Evolutionary conservation across 176 grass and related monocot genomes (phyloP).

Genomic region (sorghum (Sorghum bicolor)): DNA sequence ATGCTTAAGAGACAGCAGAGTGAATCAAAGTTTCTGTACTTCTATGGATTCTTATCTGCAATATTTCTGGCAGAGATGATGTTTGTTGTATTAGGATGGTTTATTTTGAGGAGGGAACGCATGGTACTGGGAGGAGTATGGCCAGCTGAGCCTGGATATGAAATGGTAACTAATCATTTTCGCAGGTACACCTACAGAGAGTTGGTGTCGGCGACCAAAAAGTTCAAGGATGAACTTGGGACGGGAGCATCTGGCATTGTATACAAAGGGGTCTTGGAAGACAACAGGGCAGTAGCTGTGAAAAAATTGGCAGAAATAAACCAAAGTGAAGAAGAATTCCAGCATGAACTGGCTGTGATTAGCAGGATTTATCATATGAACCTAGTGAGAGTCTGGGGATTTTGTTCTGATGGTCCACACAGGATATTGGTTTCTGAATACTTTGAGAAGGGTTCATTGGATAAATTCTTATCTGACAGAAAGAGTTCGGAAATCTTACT

Average conservation of each 20-base stretch:
- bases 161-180: slow-evolving; percentile 33
- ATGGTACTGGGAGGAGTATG: slow-evolving; percentile 14
- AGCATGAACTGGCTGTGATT: slow-evolving; percentile 21
- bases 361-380: slow-evolving; percentile 26
- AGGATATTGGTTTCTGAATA: slow-evolving; percentile 37
- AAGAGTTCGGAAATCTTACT: neutral
- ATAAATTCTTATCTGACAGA: neutral
- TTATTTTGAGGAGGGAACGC: slow-evolving; percentile 23
- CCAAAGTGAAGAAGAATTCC: slow-evolving; percentile 19
- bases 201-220: slow-evolving; percentile 10
- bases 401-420: slow-evolving; percentile 21
- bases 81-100: slow-evolving; percentile 29
- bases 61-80: slow-evolving; percentile 19
- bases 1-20: neutral
- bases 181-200: slow-evolving; percentile 30
- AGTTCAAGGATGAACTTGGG: slow-evolving; percentile 23
- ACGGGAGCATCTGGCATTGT: slow-evolving; percentile 25
- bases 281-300: slow-evolving; percentile 16
- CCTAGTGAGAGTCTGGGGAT: slow-evolving; percentile 28
- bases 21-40: neutral
- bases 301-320: slow-evolving; percentile 24
- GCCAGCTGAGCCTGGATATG: slow-evolving; percentile 31
- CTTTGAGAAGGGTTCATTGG: slow-evolving; percentile 18
- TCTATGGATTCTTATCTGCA: slow-evolving; percentile 43
- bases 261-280: slow-evolving; percentile 21